Evolutionary conservation across 139 green algal genomes (phyloP), one percentile per base, ranked within the genome.

Genomic region (Ostreobium quekettii): DNA sequence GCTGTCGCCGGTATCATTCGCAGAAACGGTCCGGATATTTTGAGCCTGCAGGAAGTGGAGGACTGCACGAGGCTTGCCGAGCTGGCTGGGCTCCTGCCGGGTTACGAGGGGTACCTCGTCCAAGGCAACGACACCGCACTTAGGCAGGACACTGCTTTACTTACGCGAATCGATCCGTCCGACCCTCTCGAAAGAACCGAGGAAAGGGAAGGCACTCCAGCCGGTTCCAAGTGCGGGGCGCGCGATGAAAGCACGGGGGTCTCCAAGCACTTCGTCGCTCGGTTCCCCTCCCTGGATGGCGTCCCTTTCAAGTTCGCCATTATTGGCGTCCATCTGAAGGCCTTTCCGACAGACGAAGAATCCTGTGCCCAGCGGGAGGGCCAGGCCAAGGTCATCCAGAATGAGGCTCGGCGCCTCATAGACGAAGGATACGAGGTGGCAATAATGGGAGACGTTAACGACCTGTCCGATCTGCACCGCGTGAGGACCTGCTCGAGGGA

Each of bases 281-380:
- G 29, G 6, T 66, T 66, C 19, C 32, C 46, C 32, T 19, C 15
- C 15, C 29, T 11, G 7, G 29, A 31, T 24, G 19, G 46, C 7
- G 46, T 66, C 32, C 24, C 24, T n/a, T 30, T 24, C 28, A 66
- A 66, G 30, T 66, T 66, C 32, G 59, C 59, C 15, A 39, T 66
- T 31, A 42, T 66, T 11, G 59, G 28, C 5, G 4, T 66, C 32
- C 59, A 66, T 47, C 26, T 66, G 28, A 47, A 47, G 28, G 59
- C 59, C 5, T 42, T 66, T 7, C 30, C 32, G 4, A 22, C 30
- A 8, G 32, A 66, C 47, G 24, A 31, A 6, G 7, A 8, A 19
- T 30, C 24, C 30, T 66, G 59, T 42, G 30, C 7, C 7, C 32
- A 47, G 30, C 59, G 59, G 24, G 59, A 66, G 32, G 32, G 32